phyloP scores from a whole-genome alignment of 192 early-diverging fungal species.

The Coemansia sp. region DNA sequence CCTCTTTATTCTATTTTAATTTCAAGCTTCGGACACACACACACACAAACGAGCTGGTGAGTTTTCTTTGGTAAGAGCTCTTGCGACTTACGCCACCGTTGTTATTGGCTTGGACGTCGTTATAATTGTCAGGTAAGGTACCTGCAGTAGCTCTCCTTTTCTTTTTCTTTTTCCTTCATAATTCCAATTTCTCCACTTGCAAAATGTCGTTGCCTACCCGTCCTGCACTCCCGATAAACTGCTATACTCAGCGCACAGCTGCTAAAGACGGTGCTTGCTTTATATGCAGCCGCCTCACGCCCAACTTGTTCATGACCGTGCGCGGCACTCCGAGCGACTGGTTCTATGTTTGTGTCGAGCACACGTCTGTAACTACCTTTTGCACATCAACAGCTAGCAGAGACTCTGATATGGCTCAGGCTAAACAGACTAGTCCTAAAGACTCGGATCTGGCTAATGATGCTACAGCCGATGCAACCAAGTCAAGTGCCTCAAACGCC shows the following conservation, averaged over 20 bases:
- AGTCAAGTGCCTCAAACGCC: not conserved
- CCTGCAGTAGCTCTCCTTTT: not conserved
- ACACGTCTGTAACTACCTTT: constrained; percentile 11
- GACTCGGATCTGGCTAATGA: not conserved
- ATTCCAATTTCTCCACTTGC: not conserved
- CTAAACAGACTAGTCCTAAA: not conserved
- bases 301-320: constrained; percentile 26
- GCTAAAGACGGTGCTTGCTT: constrained; percentile 32
- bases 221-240: constrained; percentile 27
- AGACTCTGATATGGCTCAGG: not conserved
- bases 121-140: not conserved
- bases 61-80: constrained; percentile 2
- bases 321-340: constrained; percentile 23
- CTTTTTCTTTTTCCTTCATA: constrained; percentile 5
- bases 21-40: constrained; percentile 1
- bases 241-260: constrained; percentile 32
- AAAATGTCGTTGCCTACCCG: constrained; percentile 15
- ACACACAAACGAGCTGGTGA: constrained; percentile 1
- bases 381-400: constrained; percentile 12
- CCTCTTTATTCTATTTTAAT: constrained; percentile 3
- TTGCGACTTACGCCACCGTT: not conserved
- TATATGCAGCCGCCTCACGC: constrained; percentile 21
- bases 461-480: not conserved
- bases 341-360: constrained; percentile 37
- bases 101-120: not conserved